Evolutionary conservation across 2,329 filamentous ascomycete species (phyloP).

Genomic region (Aurifilum marmelostoma): DNA sequence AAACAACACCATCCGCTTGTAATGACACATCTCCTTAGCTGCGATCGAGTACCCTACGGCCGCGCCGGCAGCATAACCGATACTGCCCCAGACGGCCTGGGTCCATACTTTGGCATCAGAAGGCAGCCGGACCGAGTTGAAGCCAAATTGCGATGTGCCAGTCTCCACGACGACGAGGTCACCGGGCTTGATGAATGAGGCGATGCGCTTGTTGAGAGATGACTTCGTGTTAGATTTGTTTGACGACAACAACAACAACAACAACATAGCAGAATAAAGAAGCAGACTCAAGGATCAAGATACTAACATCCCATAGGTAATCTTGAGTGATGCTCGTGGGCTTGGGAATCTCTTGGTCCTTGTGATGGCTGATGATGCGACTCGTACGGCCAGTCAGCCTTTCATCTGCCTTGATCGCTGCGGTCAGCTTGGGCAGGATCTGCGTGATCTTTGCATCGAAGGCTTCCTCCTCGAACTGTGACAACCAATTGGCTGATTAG

Average conservation of each 20-base stretch:
- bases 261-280: too few relatives aligned
- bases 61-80: slow-evolving; percentile 33
- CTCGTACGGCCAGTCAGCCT: slow-evolving; percentile 5
- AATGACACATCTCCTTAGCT: slow-evolving; percentile 29
- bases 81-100: slow-evolving; percentile 33
- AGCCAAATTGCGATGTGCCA: slow-evolving; percentile 32
- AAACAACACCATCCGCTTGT: slow-evolving; percentile 31
- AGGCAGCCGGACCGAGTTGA: slow-evolving; percentile 26
- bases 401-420: slow-evolving; percentile 18
- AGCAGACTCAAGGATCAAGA: neutral
- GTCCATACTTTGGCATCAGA: slow-evolving; percentile 29
- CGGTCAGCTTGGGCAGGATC: slow-evolving; percentile 27
- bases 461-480: slow-evolving; percentile 28
- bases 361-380: neutral
- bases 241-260: too few relatives aligned
- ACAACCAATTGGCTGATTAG: neutral
- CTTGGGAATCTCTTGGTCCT: neutral
- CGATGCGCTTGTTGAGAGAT: slow-evolving; percentile 14
- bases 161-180: slow-evolving; percentile 33
- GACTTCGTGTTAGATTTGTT: neutral
- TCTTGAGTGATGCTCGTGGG: neutral
- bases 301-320: neutral
- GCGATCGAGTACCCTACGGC: slow-evolving; percentile 32
- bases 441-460: slow-evolving; percentile 31
- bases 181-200: slow-evolving; percentile 27